These are phyloP conservation scores for Cutaneotrichosporon mucoides DNA, from an alignment of 1,284 basidiomycete species.

Conservation along the genomic window DNA sequence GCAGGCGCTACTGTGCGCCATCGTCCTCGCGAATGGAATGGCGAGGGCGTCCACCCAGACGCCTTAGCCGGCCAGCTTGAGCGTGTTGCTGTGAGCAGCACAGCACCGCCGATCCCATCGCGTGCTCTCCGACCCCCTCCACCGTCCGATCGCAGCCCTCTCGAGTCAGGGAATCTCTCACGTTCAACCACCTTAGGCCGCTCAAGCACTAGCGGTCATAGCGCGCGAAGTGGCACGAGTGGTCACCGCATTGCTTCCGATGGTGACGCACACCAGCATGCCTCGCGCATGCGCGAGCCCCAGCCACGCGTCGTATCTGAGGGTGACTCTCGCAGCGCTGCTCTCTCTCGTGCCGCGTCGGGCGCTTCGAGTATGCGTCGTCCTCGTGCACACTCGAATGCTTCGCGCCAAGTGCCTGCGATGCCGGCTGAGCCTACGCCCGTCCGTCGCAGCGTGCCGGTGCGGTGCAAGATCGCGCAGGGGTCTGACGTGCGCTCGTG, in stretches of 20 bases:
- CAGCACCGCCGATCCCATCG: neutral
- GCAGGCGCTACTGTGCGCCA: neutral
- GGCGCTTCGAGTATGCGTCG: neutral
- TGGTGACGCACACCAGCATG: neutral
- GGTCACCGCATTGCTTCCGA: slow-evolving; percentile 1
- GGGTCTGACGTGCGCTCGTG: slow-evolving; percentile 10
- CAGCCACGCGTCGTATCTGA: too few relatives aligned
- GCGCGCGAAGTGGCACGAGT: neutral
- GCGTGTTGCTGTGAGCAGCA: slow-evolving; percentile 13
- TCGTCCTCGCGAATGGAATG: slow-evolving; percentile 34
- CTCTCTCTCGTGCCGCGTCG: neutral
- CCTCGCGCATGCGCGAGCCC: neutral
- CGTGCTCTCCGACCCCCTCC: slow-evolving; percentile 4
- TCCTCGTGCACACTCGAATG: slow-evolving; percentile 9
- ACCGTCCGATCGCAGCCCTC: neutral
- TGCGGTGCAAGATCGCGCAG: slow-evolving; percentile 11
- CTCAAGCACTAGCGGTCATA: slow-evolving; percentile 1
- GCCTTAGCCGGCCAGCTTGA: slow-evolving; percentile 31
- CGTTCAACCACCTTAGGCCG: slow-evolving; percentile 1
- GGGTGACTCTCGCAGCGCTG: neutral
- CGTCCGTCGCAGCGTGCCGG: slow-evolving; percentile 1
- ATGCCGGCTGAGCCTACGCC: slow-evolving; percentile 9
- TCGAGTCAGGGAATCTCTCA: neutral
- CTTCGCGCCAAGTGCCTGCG: neutral
- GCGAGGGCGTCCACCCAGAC: slow-evolving; percentile 43